These are phyloP conservation scores for Psilocybe tampanensis DNA, from an alignment of 768 basidiomycete genomes.

Conservation along the genomic window DNA sequence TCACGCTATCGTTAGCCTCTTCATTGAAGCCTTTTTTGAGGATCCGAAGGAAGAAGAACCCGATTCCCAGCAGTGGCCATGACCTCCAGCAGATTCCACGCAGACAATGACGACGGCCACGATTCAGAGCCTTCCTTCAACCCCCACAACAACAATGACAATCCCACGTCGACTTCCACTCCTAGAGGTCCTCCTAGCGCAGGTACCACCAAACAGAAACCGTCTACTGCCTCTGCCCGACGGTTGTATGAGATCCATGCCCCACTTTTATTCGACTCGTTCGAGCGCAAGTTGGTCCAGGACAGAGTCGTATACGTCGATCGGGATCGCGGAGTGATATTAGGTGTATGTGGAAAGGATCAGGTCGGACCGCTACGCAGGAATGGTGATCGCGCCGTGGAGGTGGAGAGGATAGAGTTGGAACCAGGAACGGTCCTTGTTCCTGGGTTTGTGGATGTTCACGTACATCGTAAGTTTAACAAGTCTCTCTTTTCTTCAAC, in stretches of 20 bases:
- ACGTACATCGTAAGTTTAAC: constrained; percentile 22
- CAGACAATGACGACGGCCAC: too few species aligned
- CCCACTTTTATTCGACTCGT: constrained; percentile 54
- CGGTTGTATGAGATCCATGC: constrained; percentile 33
- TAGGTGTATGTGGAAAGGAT: constrained; percentile 35
- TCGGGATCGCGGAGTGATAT: constrained; percentile 46
- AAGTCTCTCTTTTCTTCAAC: not conserved
- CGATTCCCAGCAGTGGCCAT: too few species aligned
- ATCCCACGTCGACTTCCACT: not conserved
- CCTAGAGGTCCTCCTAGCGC: not conserved
- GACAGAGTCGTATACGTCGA: constrained; percentile 53
- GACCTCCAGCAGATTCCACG: too few species aligned
- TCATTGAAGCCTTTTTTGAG: too few species aligned
- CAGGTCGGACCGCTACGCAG: not conserved
- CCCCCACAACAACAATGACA: too few species aligned
- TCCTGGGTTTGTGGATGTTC: constrained; percentile 21
- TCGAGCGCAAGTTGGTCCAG: constrained; percentile 39
- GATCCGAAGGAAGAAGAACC: too few species aligned
- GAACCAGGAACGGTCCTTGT: constrained; percentile 3
- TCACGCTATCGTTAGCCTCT: too few species aligned
- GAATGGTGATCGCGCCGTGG: constrained; percentile 3
- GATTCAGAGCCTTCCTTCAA: too few species aligned
- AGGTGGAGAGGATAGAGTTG: constrained; percentile 17
- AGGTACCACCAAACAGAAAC: not conserved
- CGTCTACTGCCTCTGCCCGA: not conserved